These are phyloP conservation scores for Royoungia palumana DNA, from an alignment of 768 basidiomycete genomes.

Conservation along the genomic window DNA sequence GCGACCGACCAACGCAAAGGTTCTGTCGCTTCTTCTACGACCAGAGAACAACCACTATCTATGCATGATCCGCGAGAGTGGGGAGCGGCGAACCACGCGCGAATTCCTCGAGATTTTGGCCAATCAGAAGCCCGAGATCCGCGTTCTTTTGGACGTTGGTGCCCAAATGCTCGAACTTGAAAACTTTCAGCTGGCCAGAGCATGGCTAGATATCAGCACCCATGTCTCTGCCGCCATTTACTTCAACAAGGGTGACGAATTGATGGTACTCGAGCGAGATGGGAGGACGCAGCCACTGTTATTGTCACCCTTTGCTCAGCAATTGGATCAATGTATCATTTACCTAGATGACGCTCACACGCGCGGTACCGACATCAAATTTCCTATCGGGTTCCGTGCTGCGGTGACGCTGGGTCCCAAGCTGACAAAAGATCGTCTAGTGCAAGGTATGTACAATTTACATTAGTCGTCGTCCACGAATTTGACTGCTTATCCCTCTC, in stretches of 20 bases:
- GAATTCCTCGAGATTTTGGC: conserved; percentile 32
- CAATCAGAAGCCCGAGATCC: conserved; percentile 35
- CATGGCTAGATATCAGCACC: conserved; percentile 36
- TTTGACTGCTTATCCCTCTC: background rate
- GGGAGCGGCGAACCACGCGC: conserved; percentile 14
- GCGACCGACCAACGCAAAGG: conserved; percentile 45
- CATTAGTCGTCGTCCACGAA: background rate
- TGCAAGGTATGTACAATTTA: conserved; percentile 27
- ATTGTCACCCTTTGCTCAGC: conserved; percentile 33
- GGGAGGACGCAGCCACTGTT: conserved; percentile 26
- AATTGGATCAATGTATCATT: conserved; percentile 34
- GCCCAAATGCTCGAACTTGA: conserved; percentile 53
- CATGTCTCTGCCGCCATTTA: conserved; percentile 29
- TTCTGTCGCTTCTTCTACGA: conserved; percentile 29
- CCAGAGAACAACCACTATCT: conserved; percentile 20
- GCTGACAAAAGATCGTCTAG: conserved; percentile 35
- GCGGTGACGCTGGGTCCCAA: conserved; percentile 39
- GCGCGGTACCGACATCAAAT: conserved; percentile 38
- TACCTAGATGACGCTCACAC: conserved; percentile 43
- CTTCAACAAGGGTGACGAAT: conserved; percentile 33
- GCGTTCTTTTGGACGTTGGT: conserved; percentile 53
- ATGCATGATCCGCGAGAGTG: conserved; percentile 5
- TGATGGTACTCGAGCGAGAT: conserved; percentile 31
- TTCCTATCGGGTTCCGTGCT: conserved; percentile 33
- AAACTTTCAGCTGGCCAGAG: conserved; percentile 39